These are phyloP conservation scores for Blepharisma undulans DNA, from an alignment of 169 alveolate genomes.

Conservation along the genomic window DNA sequence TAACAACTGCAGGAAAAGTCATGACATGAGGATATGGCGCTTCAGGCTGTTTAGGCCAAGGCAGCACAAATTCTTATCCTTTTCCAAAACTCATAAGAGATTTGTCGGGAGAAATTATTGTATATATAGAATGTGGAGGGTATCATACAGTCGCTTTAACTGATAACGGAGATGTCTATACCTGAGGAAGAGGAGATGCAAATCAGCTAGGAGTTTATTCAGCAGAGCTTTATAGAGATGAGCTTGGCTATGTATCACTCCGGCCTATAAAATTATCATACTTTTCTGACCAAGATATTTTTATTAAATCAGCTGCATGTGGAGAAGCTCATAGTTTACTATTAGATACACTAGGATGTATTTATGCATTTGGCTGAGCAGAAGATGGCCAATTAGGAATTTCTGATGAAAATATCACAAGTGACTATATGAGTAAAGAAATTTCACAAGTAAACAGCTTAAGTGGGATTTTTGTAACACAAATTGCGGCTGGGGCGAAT, in stretches of 20 bases:
- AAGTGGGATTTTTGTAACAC: not conserved
- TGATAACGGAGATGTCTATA: constrained; percentile 36
- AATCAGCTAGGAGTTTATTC: constrained; percentile 54
- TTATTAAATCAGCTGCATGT: constrained; percentile 60
- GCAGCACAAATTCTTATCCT: constrained; percentile 24
- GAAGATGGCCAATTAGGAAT: constrained; percentile 77
- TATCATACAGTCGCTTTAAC: constrained; percentile 54
- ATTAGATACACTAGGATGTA: constrained; percentile 65
- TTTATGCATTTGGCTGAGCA: constrained; percentile 77
- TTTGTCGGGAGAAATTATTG: constrained; percentile 5
- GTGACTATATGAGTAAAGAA: not conserved
- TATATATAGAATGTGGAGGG: constrained; percentile 60
- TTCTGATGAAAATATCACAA: not conserved
- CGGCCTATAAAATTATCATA: constrained; percentile 22
- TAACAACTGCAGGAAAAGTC: constrained; percentile 51
- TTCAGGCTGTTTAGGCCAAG: constrained; percentile 66
- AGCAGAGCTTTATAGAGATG: constrained; percentile 38
- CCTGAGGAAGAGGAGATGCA: constrained; percentile 67
- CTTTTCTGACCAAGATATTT: constrained; percentile 40
- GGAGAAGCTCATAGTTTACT: constrained; percentile 82
- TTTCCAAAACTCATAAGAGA: constrained; percentile 42
- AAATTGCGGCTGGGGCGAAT: constrained; percentile 19
- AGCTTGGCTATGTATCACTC: constrained; percentile 33
- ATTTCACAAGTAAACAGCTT: not conserved
- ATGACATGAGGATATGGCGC: constrained; percentile 74